Evolutionary conservation across 352 stramenopile genomes (phyloP).

Genomic region (Lagenidium sp.): DNA sequence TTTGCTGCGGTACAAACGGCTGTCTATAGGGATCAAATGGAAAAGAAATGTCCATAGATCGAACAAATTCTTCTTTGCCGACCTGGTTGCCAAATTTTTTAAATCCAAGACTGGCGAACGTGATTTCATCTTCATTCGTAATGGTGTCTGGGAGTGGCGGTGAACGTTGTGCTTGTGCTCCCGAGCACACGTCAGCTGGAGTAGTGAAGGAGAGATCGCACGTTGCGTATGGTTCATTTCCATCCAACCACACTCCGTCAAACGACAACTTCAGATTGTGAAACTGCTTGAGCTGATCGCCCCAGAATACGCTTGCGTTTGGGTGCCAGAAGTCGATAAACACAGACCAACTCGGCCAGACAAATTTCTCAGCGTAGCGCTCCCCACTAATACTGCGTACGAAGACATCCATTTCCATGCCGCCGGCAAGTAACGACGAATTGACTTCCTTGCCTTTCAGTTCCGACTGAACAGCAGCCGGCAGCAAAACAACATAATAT

Average conservation of each 20-base stretch:
- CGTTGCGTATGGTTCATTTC: slow-evolving; percentile 67
- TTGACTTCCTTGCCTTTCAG: neutral
- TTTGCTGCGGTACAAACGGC: slow-evolving; percentile 61
- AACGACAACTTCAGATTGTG: slow-evolving; percentile 51
- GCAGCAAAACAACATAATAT: slow-evolving; percentile 54
- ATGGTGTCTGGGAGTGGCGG: neutral
- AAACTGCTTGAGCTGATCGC: slow-evolving; percentile 49
- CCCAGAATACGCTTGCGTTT: slow-evolving; percentile 55
- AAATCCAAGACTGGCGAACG: slow-evolving; percentile 1
- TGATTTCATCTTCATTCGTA: neutral
- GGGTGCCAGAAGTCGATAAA: slow-evolving; percentile 87
- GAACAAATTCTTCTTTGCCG: slow-evolving; percentile 31
- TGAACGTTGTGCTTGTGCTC: neutral
- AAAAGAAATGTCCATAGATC: slow-evolving; percentile 56
- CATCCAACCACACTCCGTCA: slow-evolving; percentile 81
- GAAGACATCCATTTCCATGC: slow-evolving; percentile 53
- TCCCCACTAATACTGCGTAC: slow-evolving; percentile 67
- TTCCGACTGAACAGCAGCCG: too few relatives aligned
- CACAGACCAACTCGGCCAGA: slow-evolving; percentile 48
- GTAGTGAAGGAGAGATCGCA: slow-evolving; percentile 32
- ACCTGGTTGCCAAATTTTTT: neutral
- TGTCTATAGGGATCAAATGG: slow-evolving; percentile 79
- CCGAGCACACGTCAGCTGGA: neutral
- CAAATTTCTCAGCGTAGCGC: slow-evolving; percentile 49
- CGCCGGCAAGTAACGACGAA: slow-evolving; percentile 18